phyloP scores from a whole-genome alignment of 2,329 filamentous ascomycete genomes.

The Ophiostoma quercus region DNA sequence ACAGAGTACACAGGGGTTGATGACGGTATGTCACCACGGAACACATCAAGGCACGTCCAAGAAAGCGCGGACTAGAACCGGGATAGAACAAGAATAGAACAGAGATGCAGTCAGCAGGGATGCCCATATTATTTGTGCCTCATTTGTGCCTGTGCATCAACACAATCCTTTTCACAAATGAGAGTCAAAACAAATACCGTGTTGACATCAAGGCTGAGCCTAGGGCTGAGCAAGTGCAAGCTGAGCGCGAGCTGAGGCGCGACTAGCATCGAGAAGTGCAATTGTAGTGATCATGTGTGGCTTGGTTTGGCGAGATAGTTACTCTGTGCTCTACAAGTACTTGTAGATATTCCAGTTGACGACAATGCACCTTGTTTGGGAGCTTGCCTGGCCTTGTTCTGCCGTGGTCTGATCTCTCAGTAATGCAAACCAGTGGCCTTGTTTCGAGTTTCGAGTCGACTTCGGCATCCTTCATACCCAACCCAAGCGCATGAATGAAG shows the following conservation, averaged over 20 bases:
- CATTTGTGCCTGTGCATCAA: no score
- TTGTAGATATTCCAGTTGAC: neutral
- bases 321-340: no score
- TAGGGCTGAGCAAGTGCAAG: neutral
- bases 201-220: neutral
- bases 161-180: no score
- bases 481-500: neutral
- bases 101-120: neutral
- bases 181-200: neutral
- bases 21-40: neutral
- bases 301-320: neutral
- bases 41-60: neutral
- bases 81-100: neutral
- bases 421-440: neutral
- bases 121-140: neutral
- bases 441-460: neutral
- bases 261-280: neutral
- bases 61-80: neutral
- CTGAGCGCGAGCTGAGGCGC: neutral
- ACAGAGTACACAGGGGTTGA: neutral
- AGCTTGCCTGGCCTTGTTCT: neutral
- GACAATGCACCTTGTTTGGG: conserved; percentile 8
- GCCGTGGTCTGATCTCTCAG: neutral
- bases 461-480: neutral
- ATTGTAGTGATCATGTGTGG: neutral